A percentile compares a stretch with the other conserved stretches of the same genome.
Evolutionary conservation across 225 moss, liverwort and hornwort genomes (phyloP).

Genomic region (Takakia lepidozioides): DNA sequence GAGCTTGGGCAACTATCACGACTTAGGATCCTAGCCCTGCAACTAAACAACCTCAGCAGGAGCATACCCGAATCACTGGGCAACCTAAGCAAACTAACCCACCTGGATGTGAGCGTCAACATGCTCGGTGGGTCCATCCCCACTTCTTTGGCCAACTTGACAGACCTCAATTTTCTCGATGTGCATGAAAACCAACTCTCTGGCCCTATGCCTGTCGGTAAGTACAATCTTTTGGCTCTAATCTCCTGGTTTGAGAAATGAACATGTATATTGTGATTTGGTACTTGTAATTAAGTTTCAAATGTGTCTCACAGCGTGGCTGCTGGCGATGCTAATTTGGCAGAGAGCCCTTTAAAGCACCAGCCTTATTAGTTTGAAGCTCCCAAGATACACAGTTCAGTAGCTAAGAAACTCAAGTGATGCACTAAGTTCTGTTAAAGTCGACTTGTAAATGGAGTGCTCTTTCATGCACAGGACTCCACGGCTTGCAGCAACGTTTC

Average conservation of each 20-base stretch:
- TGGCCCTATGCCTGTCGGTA: conserved; percentile 30
- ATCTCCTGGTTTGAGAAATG: too few relatives aligned
- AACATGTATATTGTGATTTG: too few relatives aligned
- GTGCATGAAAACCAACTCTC: conserved; percentile 27
- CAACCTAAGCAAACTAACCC: conserved; percentile 23
- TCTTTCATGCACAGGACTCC: conserved; percentile 28
- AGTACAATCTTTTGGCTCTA: too few relatives aligned
- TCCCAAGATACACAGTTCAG: too few relatives aligned
- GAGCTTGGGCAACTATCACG: conserved; percentile 25
- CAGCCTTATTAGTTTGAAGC: too few relatives aligned
- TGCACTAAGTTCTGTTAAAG: too few relatives aligned
- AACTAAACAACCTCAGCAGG: conserved; percentile 42
- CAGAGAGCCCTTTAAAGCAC: too few relatives aligned
- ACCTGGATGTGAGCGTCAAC: conserved; percentile 31
- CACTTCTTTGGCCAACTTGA: conserved; percentile 15
- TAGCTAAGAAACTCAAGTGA: too few relatives aligned
- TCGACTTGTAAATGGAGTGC: too few relatives aligned
- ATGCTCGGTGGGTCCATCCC: conserved; percentile 31
- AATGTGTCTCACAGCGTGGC: too few relatives aligned
- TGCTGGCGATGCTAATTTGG: too few relatives aligned
- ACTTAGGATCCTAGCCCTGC: conserved; percentile 23
- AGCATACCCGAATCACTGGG: conserved; percentile 23
- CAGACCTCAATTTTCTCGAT: conserved; percentile 29
- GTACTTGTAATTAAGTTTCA: too few relatives aligned
- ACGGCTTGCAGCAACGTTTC: conserved; percentile 26